These are phyloP conservation scores for Penicillium coprophilum DNA, from an alignment of 495 filamentous ascomycete genomes.

Conservation along the genomic window DNA sequence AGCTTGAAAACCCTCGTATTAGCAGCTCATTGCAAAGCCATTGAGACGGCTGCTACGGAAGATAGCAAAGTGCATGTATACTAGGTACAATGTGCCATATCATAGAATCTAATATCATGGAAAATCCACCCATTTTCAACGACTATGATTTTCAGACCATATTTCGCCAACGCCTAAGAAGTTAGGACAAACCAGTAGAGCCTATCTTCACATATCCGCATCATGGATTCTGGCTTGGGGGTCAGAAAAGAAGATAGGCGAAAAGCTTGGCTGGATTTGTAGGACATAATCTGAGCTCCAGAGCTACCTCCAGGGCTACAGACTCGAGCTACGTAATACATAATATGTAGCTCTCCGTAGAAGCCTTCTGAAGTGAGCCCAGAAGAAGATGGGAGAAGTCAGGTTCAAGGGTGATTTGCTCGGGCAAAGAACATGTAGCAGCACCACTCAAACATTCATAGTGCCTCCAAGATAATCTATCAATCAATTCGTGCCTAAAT, in stretches of 20 bases:
- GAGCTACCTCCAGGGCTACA: too few relatives aligned
- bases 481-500: neutral
- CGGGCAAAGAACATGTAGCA: neutral
- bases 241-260: neutral
- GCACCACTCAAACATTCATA: neutral
- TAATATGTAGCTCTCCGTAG: constrained; percentile 6
- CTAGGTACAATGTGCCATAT: neutral
- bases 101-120: neutral
- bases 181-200: neutral
- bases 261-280: constrained; percentile 11
- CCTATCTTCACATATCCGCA: neutral
- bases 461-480: neutral
- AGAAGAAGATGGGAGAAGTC: too few relatives aligned
- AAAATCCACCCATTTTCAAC: neutral
- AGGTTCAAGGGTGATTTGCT: neutral
- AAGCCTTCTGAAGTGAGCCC: neutral
- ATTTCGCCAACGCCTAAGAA: neutral
- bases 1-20: neutral
- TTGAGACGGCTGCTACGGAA: neutral
- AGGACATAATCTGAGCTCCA: neutral
- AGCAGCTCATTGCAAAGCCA: neutral
- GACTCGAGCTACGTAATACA: constrained; percentile 14
- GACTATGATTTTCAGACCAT: neutral
- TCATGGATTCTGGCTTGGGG: constrained; percentile 2
- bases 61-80: neutral